Base-by-base conservation (phyloP, 164 flowering plant genomes). In the Paratinospora sagittata region DNA sequence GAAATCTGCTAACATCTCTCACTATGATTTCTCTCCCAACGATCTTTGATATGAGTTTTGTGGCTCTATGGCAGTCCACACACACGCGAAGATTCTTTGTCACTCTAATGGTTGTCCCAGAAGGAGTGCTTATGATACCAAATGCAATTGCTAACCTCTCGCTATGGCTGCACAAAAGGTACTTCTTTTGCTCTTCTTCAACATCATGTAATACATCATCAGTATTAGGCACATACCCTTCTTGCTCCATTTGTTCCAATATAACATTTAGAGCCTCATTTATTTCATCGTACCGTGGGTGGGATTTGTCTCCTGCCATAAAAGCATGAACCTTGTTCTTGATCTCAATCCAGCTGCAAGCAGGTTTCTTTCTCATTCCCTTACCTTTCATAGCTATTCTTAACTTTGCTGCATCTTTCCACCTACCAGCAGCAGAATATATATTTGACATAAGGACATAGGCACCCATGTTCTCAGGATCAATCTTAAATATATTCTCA, bases 341-440 rank as follows among this genome's bases (percentile, higher is more conserved):
- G 14, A 93, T 83, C 69, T 88, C 93, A 63, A 90, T 84, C 97
- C 97, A 94, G 81, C 97, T 94, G 74, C 87, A 87, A 65, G 90
- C 97, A 37, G 96, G 90, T 68, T 63, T 80, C 79, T 92, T 92
- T 62, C 39, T 83, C 75, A 92, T 69, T 39, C 93, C 95, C 71
- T 77, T 84, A 14, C 79, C 77, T 70, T 78, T 85, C 96, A 90
- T 85, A 0, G 58, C 41, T 9, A 62, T 34, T 77, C 96, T 86
- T 75, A 84, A 27, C 47, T 81, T 85, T 21, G 85, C 86, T 10
- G 90, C 94, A 66, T 89, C 93, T 73, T 81, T 84, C 90, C 92
- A 94, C 75, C 87, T 89, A 61, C 80, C 79, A 34, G 84, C 85
- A 63, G 85, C 81, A 17, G 90, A 78, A 79, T 93, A 91, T 66